phyloP scores from a whole-genome alignment of 2,329 filamentous ascomycete species.

The Alternaria rosae region DNA sequence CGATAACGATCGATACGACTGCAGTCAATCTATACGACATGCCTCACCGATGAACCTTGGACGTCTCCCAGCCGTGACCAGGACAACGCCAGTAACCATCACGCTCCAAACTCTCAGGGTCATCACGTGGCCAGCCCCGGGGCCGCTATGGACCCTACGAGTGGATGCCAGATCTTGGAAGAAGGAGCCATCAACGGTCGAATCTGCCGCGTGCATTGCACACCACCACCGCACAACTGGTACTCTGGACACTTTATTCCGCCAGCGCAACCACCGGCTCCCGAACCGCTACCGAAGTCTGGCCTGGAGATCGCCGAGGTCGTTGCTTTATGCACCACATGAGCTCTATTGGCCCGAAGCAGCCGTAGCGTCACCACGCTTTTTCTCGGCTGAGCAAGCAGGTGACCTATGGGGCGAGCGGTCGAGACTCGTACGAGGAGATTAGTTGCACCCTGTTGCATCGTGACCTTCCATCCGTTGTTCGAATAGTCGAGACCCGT shows the following conservation, averaged over 20 bases:
- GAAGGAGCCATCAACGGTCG: not conserved
- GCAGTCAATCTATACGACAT: not conserved
- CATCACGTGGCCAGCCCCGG: not conserved
- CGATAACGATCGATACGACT: slow-evolving; percentile 2
- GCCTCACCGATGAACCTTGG: not conserved
- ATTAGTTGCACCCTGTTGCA: not conserved
- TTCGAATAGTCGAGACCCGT: not conserved
- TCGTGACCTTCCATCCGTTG: not conserved
- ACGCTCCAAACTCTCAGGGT: not conserved
- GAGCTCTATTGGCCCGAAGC: slow-evolving; percentile 15
- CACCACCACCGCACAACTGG: not conserved
- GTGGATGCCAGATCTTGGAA: not conserved
- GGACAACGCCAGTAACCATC: not conserved
- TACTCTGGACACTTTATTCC: not conserved
- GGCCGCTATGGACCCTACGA: not conserved
- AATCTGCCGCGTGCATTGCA: not conserved
- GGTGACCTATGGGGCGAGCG: slow-evolving; percentile 17
- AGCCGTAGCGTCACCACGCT: slow-evolving; percentile 19
- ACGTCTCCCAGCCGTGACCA: not conserved
- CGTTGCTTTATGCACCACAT: slow-evolving; percentile 25
- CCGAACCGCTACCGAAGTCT: slow-evolving; percentile 11
- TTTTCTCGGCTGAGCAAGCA: slow-evolving; percentile 21
- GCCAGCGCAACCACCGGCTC: not conserved
- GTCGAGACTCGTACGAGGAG: slow-evolving; percentile 25
- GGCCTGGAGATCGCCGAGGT: slow-evolving; percentile 11